A percentile compares a stretch with the other conserved stretches of the same genome.
phyloP scores from a whole-genome alignment of 192 early-diverging fungal genomes.

The Mortierella claussenii region DNA sequence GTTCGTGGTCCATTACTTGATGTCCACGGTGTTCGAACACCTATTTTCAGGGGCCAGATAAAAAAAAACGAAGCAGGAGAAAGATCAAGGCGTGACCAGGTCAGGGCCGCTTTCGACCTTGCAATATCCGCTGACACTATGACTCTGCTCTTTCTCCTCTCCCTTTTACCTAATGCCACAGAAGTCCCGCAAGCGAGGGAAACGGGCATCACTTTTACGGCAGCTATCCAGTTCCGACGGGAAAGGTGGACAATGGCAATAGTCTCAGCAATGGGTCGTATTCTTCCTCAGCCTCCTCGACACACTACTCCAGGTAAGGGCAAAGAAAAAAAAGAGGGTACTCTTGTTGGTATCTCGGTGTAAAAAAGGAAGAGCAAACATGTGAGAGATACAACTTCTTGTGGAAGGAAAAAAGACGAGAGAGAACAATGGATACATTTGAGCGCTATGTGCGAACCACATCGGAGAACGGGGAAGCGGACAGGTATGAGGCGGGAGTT shows the following conservation, averaged over 20 bases:
- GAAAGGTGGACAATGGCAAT: constrained; percentile 15
- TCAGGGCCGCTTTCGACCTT: not conserved
- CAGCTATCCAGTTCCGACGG: constrained; percentile 8
- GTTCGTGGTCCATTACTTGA: not conserved
- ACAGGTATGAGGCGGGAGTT: no score
- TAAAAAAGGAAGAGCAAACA: not conserved
- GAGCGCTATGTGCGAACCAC: no score
- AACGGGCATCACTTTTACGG: constrained; percentile 22
- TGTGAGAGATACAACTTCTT: not conserved
- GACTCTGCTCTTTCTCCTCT: not conserved
- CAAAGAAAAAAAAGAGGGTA: no score
- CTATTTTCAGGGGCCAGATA: constrained; percentile 5
- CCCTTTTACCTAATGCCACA: not conserved
- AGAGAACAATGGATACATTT: no score
- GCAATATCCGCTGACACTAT: not conserved
- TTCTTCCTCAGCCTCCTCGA: constrained; percentile 30
- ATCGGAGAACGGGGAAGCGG: no score
- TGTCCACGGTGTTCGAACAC: not conserved
- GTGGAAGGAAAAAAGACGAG: not conserved
- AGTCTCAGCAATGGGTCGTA: constrained; percentile 38
- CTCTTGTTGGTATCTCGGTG: not conserved
- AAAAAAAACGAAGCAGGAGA: constrained; percentile 2
- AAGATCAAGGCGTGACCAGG: constrained; percentile 4
- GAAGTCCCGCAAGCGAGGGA: constrained; percentile 23
- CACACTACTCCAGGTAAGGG: constrained; percentile 36